phyloP scores from a whole-genome alignment of 2,329 filamentous ascomycete genomes.

The Penicillium sp. region DNA sequence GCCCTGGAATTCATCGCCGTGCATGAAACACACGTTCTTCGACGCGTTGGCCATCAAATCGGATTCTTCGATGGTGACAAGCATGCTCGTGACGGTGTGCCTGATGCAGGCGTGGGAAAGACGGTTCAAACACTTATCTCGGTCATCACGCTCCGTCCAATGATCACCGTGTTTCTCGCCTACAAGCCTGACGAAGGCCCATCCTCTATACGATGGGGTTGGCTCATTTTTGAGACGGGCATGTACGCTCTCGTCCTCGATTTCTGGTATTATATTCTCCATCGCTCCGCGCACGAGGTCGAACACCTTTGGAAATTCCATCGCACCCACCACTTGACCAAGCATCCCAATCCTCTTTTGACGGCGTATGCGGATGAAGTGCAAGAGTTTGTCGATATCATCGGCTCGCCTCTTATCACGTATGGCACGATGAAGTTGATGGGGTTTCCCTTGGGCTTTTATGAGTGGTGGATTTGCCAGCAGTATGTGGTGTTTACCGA shows the following conservation, averaged over 20 bases:
- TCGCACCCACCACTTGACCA: constrained; percentile 44
- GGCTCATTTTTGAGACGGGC: constrained; percentile 34
- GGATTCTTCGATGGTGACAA: constrained; percentile 23
- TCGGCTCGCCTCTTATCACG: constrained; percentile 38
- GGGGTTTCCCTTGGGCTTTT: constrained; percentile 44
- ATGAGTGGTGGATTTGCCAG: constrained; percentile 46
- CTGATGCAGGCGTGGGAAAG: constrained; percentile 36
- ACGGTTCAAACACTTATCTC: constrained; percentile 34
- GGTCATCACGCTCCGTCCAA: constrained; percentile 26
- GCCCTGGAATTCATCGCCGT: constrained; percentile 40
- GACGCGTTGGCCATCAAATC: constrained; percentile 17
- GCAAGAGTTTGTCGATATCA: constrained; percentile 44
- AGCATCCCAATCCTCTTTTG: constrained; percentile 43
- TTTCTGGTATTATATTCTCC: constrained; percentile 25
- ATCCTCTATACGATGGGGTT: constrained; percentile 26
- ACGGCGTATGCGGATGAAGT: constrained; percentile 41
- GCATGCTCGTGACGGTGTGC: constrained; percentile 36
- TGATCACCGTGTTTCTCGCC: constrained; percentile 28
- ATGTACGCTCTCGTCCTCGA: constrained; percentile 23
- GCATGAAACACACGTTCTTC: constrained; percentile 29
- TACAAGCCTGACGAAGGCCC: constrained; percentile 26
- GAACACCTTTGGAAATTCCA: constrained; percentile 42
- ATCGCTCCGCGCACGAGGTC: constrained; percentile 41
- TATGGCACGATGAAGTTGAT: constrained; percentile 33
- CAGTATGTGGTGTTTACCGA: constrained; percentile 40